Evolutionary conservation across 1,139 yeast genomes (phyloP).

Genomic region (Hyphopichia fennica): DNA sequence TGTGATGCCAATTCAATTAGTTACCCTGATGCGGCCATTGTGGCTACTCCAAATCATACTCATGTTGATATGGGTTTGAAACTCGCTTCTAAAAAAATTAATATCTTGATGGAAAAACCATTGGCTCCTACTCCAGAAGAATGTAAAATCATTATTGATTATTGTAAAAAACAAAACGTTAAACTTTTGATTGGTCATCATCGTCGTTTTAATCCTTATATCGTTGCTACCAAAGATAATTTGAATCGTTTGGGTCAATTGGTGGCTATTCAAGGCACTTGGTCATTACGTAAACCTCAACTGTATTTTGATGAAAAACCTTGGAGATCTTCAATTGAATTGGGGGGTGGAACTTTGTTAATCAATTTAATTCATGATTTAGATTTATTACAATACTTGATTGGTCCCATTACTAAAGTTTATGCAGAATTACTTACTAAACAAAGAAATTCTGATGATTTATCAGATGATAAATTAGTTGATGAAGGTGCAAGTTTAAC

Average conservation of each 20-base stretch:
- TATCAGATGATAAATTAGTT: constrained; percentile 22
- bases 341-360: constrained; percentile 42
- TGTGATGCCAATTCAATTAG: constrained; percentile 22
- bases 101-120: constrained; percentile 44
- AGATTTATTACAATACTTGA: constrained; percentile 40
- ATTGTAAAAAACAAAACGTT: constrained; percentile 23
- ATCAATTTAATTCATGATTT: constrained; percentile 45
- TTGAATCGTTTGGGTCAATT: constrained; percentile 29
- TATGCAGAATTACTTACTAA: constrained; percentile 38
- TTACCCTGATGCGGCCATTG: constrained; percentile 43
- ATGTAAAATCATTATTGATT: constrained; percentile 31
- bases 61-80: constrained; percentile 34
- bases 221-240: constrained; percentile 33
- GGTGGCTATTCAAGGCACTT: constrained; percentile 42
- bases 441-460: constrained; percentile 21
- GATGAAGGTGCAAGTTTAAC: constrained; percentile 48
- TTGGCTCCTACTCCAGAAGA: constrained; percentile 38
- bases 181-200: constrained; percentile 45
- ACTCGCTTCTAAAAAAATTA: constrained; percentile 36
- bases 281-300: constrained; percentile 40
- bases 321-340: constrained; percentile 35
- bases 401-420: constrained; percentile 40
- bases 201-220: constrained; percentile 44
- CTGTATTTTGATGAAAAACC: constrained; percentile 37
- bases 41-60: constrained; percentile 45